Evolutionary conservation across 352 stramenopile species (phyloP), one percentile per base, ranked within the genome.

Genomic region (Phytophthora europaea): DNA sequence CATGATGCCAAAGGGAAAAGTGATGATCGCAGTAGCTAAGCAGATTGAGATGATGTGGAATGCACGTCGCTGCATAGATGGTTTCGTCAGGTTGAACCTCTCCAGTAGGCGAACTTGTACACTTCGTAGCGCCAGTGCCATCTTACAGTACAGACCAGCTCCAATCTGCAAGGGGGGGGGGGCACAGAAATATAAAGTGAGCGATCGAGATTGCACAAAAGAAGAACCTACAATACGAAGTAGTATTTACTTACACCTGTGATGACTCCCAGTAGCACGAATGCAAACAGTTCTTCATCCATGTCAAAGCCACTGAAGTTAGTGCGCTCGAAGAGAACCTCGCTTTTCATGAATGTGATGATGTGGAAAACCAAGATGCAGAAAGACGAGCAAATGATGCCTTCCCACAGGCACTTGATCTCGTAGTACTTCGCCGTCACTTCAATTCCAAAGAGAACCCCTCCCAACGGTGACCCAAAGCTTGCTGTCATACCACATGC

Each of bases 321-420:
- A 5, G 89, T 95, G 57, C 86, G 87, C 50, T 92, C 85, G 45
- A 95, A 95, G 10, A 95, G 76, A 43, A 89, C 78, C 26, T 94
- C 85, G 26, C 79, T 84, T 50, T 92, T 87, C 28, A 93, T 76
- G 40, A 93, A 93, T 2, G 79, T 91, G 51, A 94, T 86, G 59
- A 94, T 81, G 38, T 88, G 87, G 67, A 91, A 95, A 6, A 94
- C 81, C 18, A 95, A 67, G 45, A 95, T 90, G 43, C 85, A 94
- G 54, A 94, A 79, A 5, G 86, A 92, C 12, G 89, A 93, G 64
- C 84, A 87, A 64, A 95, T 95, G 28, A 94, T 85, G 16, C 87
- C 85, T 70, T 94, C 87, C 89, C 89, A 95, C 8, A 95, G 76
- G 16, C 84, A 94, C 69, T 92, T 92, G 73, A 96, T 93, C 65